Conservation (phyloP, 176 grass and related monocot genomes). For the Cymbopogon citratus region DNA sequence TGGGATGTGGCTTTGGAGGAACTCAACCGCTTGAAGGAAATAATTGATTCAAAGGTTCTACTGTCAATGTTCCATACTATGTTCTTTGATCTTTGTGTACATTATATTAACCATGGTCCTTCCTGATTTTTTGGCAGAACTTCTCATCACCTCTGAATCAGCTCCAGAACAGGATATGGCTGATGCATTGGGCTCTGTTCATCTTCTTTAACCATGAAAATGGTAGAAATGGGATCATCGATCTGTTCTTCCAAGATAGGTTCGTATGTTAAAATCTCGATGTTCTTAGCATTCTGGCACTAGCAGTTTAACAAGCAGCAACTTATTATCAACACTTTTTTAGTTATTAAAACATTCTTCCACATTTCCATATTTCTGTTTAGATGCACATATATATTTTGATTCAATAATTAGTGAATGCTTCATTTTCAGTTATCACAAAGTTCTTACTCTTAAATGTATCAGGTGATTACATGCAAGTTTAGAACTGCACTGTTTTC, state of each 20-base stretch:
- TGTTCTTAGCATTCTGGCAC: neutral
- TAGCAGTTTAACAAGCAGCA: neutral
- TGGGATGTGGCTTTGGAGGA: conserved; percentile 87
- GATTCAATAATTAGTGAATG: neutral
- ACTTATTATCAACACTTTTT: neutral
- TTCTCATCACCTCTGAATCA: conserved; percentile 80
- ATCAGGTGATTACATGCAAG: neutral
- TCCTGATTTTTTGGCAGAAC: conserved; percentile 38
- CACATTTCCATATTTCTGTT: neutral
- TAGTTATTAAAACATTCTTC: neutral
- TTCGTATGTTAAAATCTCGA: conserved; percentile 18
- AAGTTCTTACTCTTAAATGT: neutral
- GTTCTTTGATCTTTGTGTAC: neutral
- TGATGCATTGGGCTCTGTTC: conserved; percentile 98
- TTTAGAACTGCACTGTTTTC: neutral
- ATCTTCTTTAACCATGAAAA: conserved; percentile 99
- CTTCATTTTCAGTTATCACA: neutral
- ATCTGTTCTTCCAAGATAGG: conserved; percentile 98
- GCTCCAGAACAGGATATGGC: conserved; percentile 92
- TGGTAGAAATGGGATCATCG: conserved; percentile 85
- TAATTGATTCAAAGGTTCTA: conserved; percentile 88
- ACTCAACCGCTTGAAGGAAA: conserved; percentile 87
- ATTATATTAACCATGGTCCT: neutral
- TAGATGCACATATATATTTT: neutral
- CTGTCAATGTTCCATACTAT: neutral